Evolutionary conservation across 108 stramenopile genomes (phyloP).

Genomic region (Pseudonitzschia delicatissima): DNA sequence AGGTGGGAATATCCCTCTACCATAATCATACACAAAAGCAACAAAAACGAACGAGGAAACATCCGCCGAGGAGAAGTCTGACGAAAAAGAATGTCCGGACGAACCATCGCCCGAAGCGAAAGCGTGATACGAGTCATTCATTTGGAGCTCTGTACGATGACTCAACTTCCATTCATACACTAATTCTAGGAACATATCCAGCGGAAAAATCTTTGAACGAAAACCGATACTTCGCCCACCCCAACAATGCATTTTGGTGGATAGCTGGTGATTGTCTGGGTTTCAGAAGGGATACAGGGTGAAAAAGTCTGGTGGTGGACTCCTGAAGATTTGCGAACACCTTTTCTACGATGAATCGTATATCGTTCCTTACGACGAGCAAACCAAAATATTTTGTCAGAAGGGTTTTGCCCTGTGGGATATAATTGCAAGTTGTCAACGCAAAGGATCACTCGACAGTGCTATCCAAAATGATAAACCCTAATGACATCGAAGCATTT

Average conservation of each 20-base stretch:
- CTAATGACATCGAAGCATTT: conserved; percentile 70
- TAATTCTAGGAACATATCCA: conserved; percentile 79
- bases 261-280: conserved; percentile 77
- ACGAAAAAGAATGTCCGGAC: too few relatives aligned
- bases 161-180: conserved; percentile 50
- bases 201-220: conserved; percentile 48
- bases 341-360: conserved; percentile 46
- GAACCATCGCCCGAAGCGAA: too few relatives aligned
- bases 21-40: too few relatives aligned
- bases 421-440: conserved; percentile 61
- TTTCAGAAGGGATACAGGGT: conserved; percentile 56
- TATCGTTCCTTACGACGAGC: conserved; percentile 60
- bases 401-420: conserved; percentile 86
- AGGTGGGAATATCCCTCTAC: neutral
- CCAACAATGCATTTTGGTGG: conserved; percentile 80
- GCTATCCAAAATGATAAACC: conserved; percentile 56
- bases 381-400: conserved; percentile 41
- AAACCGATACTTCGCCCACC: conserved; percentile 62
- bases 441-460: conserved; percentile 52
- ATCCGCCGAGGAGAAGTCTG: too few relatives aligned
- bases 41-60: too few relatives aligned
- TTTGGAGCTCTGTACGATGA: neutral
- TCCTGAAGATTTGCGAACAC: conserved; percentile 56
- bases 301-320: conserved; percentile 41
- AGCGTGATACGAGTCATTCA: neutral